A percentile compares a stretch with the other conserved stretches of the same genome.
Conservation (phyloP, 352 stramenopile genomes). For the Globisporangium mamillatum region DNA sequence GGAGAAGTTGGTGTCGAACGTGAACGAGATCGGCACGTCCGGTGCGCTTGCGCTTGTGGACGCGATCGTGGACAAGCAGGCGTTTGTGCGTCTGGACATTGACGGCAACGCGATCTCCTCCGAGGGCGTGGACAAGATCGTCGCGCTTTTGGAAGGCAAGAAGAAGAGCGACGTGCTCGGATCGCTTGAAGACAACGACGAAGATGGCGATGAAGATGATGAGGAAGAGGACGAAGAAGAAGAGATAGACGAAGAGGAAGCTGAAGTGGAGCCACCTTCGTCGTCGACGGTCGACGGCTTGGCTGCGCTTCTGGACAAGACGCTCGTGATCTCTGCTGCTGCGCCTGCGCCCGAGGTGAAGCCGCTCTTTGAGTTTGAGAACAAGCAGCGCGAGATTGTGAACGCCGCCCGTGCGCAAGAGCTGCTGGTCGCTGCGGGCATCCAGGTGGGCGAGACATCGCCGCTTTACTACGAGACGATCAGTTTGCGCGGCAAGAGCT, state of each 20-base stretch:
- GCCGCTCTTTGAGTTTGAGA: constrained; percentile 54
- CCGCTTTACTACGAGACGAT: constrained; percentile 52
- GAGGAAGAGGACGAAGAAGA: constrained; percentile 56
- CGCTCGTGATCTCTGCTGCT: constrained; percentile 32
- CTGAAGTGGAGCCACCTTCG: constrained; percentile 30
- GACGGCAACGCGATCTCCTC: constrained; percentile 83
- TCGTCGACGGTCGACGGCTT: constrained; percentile 41
- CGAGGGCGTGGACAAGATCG: constrained; percentile 56
- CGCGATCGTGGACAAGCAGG: constrained; percentile 50
- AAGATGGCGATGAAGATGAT: constrained; percentile 70
- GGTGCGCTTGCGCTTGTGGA: constrained; percentile 82
- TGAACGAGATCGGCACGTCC: constrained; percentile 88
- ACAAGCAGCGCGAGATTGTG: constrained; percentile 67
- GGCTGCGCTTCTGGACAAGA: constrained; percentile 41
- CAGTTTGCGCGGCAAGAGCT: constrained; percentile 74
- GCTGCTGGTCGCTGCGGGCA: constrained; percentile 40
- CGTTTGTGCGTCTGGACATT: constrained; percentile 58
- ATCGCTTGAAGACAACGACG: constrained; percentile 82
- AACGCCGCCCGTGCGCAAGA: constrained; percentile 48
- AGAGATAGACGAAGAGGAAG: constrained; percentile 30
- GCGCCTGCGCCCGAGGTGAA: constrained; percentile 8
- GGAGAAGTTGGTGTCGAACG: constrained; percentile 82
- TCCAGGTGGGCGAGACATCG: constrained; percentile 31
- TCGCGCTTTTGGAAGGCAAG: constrained; percentile 41
- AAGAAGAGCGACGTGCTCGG: constrained; percentile 58